These are phyloP conservation scores for Lasiodiplodia hormozganensis DNA, from an alignment of 2,329 filamentous ascomycete genomes.

Conservation along the genomic window DNA sequence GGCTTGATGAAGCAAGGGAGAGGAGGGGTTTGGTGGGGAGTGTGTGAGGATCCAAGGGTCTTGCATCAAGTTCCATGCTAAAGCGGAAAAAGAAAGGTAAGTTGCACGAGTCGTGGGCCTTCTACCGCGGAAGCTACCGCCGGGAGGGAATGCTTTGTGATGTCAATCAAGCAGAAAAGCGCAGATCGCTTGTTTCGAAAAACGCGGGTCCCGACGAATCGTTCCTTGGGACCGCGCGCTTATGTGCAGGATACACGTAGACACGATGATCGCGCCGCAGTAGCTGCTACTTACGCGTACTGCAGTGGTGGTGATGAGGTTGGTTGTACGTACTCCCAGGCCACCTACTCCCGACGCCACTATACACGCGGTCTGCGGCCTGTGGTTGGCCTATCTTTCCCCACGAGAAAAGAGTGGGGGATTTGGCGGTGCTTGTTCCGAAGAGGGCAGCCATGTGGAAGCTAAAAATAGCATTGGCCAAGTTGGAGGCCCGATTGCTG, in stretches of 20 bases:
- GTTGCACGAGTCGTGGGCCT: not conserved
- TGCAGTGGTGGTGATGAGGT: not conserved
- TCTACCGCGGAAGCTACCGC: not conserved
- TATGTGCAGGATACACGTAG: not conserved
- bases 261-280: not conserved
- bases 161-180: not conserved
- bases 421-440: not conserved
- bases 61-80: not conserved
- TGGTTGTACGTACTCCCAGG: not conserved
- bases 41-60: not conserved
- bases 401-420: not conserved
- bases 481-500: not conserved
- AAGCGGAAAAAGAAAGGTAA: not conserved
- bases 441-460: conserved; percentile 22
- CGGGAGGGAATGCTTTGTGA: not conserved
- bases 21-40: not conserved
- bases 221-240: not conserved
- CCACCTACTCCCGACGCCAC: not conserved
- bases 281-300: not conserved
- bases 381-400: not conserved
- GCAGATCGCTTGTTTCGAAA: conserved; percentile 41
- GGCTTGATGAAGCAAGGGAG: not conserved
- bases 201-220: conserved; percentile 39
- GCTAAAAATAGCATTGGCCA: conserved; percentile 3
- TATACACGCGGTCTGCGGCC: not conserved